Base-by-base conservation (phyloP, 2,329 filamentous ascomycete genomes). In the Venturia oleaginea region DNA sequence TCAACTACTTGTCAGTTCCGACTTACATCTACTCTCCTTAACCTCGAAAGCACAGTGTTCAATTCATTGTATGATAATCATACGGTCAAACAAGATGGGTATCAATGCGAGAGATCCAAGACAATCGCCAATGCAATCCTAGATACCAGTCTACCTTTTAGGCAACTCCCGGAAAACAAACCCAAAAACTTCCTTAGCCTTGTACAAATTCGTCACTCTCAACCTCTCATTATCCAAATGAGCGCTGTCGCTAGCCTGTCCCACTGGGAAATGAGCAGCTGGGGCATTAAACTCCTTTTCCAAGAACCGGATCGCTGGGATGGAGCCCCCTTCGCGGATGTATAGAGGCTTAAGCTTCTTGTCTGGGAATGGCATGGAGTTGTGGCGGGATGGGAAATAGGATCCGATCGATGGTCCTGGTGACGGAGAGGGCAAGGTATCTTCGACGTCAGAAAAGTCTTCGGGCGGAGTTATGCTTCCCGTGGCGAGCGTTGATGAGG, bases 171-270 rank as follows among this genome's bases (percentile, higher is more conserved):
- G 79, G 77, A 99, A 99, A 6, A 97, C 91, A 72, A 85, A 84
- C 67, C 86, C 87, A 70, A 99, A 94, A 66, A 99, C 96, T 75
- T 94, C 91, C 68, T 92, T 85, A 68, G 91, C 94, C 78, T 96
- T 97, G 66, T 92, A 85, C 70, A 99, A 73, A 76, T 99, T 99
- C 69, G 90, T 78, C 64, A 99, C 79, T 62, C 94, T 82, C 75
- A 99, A 79, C n/a, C 94, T 80, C 81, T 99, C 94, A 71, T 99
- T 97, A 72, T 96, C 91, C 76, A 99, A 77, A 83, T 99, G 94
- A 22, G 93, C 94, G 62, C 88, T 87, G 72, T 99, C 94, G 70
- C 91, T 97, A 15, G 93, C 92, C 76, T 97, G 92, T 0, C 95
- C 95, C 71, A 92, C 97, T 0, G 94, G 95, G 40, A 99, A 77